Percentiles rank a stretch among this genome's conserved stretches.
Evolutionary conservation across 2,329 filamentous ascomycete species (phyloP).

Genomic region (Diaporthe vexans): DNA sequence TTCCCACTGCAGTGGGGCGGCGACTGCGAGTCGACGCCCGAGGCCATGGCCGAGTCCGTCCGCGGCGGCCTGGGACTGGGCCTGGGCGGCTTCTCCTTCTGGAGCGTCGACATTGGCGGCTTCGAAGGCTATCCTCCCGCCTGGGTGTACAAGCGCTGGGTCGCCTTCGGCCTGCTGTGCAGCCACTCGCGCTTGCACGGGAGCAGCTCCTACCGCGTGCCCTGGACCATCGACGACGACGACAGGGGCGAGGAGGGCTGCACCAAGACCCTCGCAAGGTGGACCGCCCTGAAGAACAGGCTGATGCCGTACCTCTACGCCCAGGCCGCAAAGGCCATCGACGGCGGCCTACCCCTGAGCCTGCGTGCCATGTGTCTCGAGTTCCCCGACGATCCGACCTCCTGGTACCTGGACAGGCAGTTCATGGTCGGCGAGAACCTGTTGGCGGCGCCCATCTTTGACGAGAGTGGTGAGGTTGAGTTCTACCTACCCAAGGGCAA

Average conservation of each 20-base stretch:
- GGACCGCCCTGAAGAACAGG: constrained; percentile 64
- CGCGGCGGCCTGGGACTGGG: constrained; percentile 49
- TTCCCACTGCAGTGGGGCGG: constrained; percentile 82
- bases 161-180: constrained; percentile 80
- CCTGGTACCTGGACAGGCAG: constrained; percentile 77
- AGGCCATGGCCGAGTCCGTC: constrained; percentile 77
- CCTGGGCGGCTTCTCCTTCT: constrained; percentile 49
- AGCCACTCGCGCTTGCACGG: constrained; percentile 80
- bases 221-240: constrained; percentile 78
- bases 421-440: constrained; percentile 80
- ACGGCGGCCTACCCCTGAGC: constrained; percentile 51
- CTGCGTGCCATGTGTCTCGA: constrained; percentile 78
- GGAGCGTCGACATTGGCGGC: constrained; percentile 51
- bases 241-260: constrained; percentile 68
- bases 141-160: constrained; percentile 83
- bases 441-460: constrained; percentile 75
- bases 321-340: constrained; percentile 52
- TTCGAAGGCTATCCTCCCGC: constrained; percentile 78
- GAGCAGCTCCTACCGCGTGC: constrained; percentile 79
- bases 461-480: constrained; percentile 72
- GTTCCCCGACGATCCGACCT: constrained; percentile 78
- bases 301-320: constrained; percentile 67
- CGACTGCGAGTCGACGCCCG: constrained; percentile 80
- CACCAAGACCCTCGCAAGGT: constrained; percentile 63
- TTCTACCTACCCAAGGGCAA: constrained; percentile 72